Evolutionary conservation across 345 rosid genomes (phyloP).

Genomic region (Draba incana): DNA sequence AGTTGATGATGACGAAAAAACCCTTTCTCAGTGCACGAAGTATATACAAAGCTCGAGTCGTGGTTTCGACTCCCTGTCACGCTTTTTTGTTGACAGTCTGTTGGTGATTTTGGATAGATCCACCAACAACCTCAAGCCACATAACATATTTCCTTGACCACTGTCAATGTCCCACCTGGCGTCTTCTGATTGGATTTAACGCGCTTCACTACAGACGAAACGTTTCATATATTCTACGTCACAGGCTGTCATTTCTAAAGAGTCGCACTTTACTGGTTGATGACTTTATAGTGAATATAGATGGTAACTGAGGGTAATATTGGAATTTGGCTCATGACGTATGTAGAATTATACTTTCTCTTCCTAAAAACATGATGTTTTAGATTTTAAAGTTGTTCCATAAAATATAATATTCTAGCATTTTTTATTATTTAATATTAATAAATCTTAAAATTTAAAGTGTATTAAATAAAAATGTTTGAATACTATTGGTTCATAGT

Average conservation of each 20-base stretch:
- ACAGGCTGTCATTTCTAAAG: slow-evolving; percentile 34
- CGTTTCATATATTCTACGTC: slow-evolving; percentile 13
- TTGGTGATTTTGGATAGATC: slow-evolving; percentile 9
- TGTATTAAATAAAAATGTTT: no score
- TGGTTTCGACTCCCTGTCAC: slow-evolving; percentile 18
- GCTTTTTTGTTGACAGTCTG: slow-evolving; percentile 6
- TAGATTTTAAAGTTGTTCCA: no score
- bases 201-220: not conserved
- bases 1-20: slow-evolving; percentile 15
- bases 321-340: slow-evolving; percentile 25
- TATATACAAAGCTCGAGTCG: slow-evolving; percentile 20
- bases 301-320: slow-evolving; percentile 9
- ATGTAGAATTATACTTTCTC: slow-evolving; percentile 31
- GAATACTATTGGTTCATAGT: no score
- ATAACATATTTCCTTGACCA: slow-evolving; percentile 30
- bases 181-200: not conserved
- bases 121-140: slow-evolving; percentile 32
- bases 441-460: no score
- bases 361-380: no score
- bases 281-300: slow-evolving; percentile 9
- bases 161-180: slow-evolving; percentile 20
- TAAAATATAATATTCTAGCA: no score
- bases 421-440: no score
- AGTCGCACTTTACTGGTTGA: not conserved
- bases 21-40: not conserved